Evolutionary conservation across 306 rosid species (phyloP), one percentile per base, ranked within the genome.

Genomic region (Ormosia emarginata): DNA sequence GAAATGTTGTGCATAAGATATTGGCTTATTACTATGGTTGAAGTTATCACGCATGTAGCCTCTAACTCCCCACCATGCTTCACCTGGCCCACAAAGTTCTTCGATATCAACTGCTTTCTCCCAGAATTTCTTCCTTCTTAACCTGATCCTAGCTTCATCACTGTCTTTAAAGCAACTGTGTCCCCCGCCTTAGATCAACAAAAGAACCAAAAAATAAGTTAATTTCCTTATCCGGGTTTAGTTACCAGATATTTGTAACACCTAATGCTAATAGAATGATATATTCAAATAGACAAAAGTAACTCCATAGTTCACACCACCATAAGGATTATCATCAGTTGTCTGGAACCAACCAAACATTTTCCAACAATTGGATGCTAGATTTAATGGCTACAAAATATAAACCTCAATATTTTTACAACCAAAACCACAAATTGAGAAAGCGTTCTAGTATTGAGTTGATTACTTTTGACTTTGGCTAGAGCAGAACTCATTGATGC

Each of bases 11-110:
- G 84, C 81, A 43, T 81, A 87, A 29, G 97, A 72, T 62, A 96
- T 91, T 74, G 85, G 88, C 89, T 81, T 71, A 83, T 89, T 89
- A 58, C 89, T 96, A 82, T 96, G 97, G 82, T 94, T 96, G 62
- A 93, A 96, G 82, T 96, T 88, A 85, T 94, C 99, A 29, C 94
- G 87, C 94, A 90, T 79, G 88, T 89, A 86, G 46, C 99, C 99
- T 90, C 88, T 83, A 61, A 96, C 99, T 83, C 98, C 99, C 99
- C 98, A 96, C 99, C 99, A 96, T 53, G 89, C 91, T 57, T 96
- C 98, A 65, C 83, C 88, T 6, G 97, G 88, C 7, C 97, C 99
- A 78, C 99, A 96, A n/a, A 96, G 95, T 91, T 96, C 97, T 78
- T 91, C 92, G 1, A 86, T 83, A 75, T 90, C 87, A 37, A 93